Evolutionary conservation across 371 early-diverging fungal genomes (phyloP), one percentile per base, ranked within the genome.

Genomic region (Mucor irregularis): DNA sequence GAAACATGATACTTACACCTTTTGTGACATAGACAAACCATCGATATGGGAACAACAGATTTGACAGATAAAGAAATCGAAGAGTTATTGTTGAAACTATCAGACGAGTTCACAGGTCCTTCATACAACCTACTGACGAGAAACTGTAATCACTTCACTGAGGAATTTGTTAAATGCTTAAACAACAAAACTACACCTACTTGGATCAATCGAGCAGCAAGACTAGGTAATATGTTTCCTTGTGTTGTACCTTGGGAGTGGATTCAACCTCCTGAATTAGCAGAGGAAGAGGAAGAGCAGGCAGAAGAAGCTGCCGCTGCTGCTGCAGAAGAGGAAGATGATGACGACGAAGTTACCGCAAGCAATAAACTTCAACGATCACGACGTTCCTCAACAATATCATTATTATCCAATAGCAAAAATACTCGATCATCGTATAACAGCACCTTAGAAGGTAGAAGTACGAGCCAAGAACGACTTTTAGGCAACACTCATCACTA

Each of bases 121-220:
- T 74, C 75, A 2, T 83, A 83, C 34, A 73, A 72, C 37, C 44
- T 83, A 17, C 53, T 83, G n/a, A 69, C 73, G 29, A 80, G 84
- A 53, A 83, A 83, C 52, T 83, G 84, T 40, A 83, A 83, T 39
- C 81, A 83, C 58, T 83, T 81, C 57, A 73, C 84, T 4, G 69
- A 72, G 11, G 80, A 71, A 22, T 64, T 81, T 61, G 71, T 75
- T 13, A 46, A 53, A 26, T 53, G 53, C 26, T 61, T 83, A 17
- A 76, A 74, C 22, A 71, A 74, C 7, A 71, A 67, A 58, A 45
- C 70, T 14, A 55, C 73, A 19, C 84, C 84, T 4, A 66, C 63
- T 17, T 83, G 83, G 83, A 81, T 83, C 61, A 83, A 83, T 50
- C 69, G 81, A 19, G 83, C 83, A 1, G 83, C 83, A 37, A 74